Base-by-base conservation (phyloP, 2,329 filamentous ascomycete species). In the Colletotrichum sp. region DNA sequence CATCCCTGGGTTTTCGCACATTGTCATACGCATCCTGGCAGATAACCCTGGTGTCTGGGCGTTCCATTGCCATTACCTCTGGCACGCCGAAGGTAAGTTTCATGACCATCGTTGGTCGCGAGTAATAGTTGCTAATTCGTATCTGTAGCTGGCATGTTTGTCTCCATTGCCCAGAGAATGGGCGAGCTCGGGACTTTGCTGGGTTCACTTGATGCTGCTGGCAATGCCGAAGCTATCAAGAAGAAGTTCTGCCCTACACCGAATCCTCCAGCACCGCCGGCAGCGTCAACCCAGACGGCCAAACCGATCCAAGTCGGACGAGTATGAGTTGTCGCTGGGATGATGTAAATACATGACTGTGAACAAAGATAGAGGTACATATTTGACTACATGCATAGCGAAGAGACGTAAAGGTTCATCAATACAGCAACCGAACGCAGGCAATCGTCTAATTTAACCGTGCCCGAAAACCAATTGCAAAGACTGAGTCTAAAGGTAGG, bases 21-120 rank as follows among this genome's bases (percentile, higher is more conserved):
- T 87, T 3, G 79, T 90, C 10, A 81, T 92, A 8, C 84, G 90
- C 68, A 87, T 92, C 12, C 83, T 90, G 2, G 86, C 90, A 0
- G 90, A 92, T 76, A 92, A 92, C 78, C 87, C 90, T 0, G 91
- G 91, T 2, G 78, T 90, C 0, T 92, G 90, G 90, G 86, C 88
- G 0, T 87, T 92, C 36, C 90, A 92, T 79, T 92, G 90, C 78
- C 90, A 92, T 77, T 88, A 91, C 72, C 84, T 86, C 0, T 92
- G 91, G 91, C 91, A 92, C 79, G 85, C 87, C 1, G 90, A 91
- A 67, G 75, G 75, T 72, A 13, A 2, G 71, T 74, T 13, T 4
- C 3, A 21, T 21, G n/a, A 13, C 5, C 10, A 52, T 21, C n/a
- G n/a, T 7, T 21, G n/a, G n/a, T 21, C n/a, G 1, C 10, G 4